A percentile compares a stretch with the other conserved stretches of the same genome.
phyloP scores from a whole-genome alignment of 768 basidiomycete genomes.

The Tubosaeta brunneosetosa region DNA sequence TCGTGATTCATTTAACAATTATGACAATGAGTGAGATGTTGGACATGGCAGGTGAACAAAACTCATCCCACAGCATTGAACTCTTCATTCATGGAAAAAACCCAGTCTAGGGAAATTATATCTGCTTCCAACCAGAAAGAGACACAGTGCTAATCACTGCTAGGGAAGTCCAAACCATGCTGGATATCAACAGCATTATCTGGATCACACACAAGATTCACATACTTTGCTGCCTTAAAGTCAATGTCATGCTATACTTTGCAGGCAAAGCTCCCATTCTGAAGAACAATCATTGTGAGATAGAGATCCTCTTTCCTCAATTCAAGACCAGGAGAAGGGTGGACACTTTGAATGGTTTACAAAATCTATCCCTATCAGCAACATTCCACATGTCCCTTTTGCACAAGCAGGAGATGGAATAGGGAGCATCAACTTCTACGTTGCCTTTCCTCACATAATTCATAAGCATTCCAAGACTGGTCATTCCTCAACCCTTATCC shows the following conservation, averaged over 20 bases:
- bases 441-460: constrained; percentile 6
- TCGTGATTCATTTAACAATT: too few species aligned
- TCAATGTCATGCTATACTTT: constrained; percentile 2
- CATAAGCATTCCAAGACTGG: not conserved
- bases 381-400: constrained; percentile 2
- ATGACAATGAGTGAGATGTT: too few species aligned
- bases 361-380: not conserved
- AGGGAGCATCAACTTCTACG: constrained; percentile 3
- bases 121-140: constrained; percentile 1
- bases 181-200: constrained; percentile 7
- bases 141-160: not conserved
- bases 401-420: not conserved
- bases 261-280: not conserved
- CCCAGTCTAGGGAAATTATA: not conserved
- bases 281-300: constrained; percentile 4
- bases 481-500: not conserved
- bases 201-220: not conserved
- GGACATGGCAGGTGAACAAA: too few species aligned
- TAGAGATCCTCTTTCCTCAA: constrained; percentile 4
- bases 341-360: constrained; percentile 1
- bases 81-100: constrained; percentile 1
- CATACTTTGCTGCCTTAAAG: not conserved
- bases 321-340: not conserved
- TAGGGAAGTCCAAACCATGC: not conserved
- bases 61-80: not conserved